Conservation (phyloP, 805 yeast genomes). For the Lipomyces orientalis region DNA sequence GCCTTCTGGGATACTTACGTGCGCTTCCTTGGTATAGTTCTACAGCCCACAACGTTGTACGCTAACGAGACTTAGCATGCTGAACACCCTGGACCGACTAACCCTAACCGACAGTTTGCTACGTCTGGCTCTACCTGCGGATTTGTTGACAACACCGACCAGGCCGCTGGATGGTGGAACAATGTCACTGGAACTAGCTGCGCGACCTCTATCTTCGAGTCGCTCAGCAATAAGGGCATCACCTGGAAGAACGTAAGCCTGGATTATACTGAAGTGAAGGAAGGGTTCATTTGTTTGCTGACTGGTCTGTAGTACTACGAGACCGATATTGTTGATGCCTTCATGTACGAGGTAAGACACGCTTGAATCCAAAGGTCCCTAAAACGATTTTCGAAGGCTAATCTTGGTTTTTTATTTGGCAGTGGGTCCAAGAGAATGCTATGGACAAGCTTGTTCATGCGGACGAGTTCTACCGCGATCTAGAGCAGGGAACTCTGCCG, state of each 20-base stretch:
- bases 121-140: constrained; percentile 16
- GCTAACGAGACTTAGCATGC: background rate
- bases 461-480: constrained; percentile 8
- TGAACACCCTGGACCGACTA: constrained; percentile 14
- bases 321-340: constrained; percentile 1
- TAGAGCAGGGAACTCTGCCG: constrained; percentile 12
- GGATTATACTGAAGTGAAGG: background rate
- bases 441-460: constrained; percentile 4
- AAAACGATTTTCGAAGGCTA: background rate
- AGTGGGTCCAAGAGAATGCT: constrained; percentile 11
- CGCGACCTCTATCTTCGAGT: constrained; percentile 11
- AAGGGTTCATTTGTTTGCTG: background rate
- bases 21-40: background rate
- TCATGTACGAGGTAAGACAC: background rate
- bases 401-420: background rate
- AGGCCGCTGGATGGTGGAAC: constrained; percentile 6
- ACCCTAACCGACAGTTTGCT: constrained; percentile 11
- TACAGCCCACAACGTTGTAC: background rate
- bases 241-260: constrained; percentile 3
- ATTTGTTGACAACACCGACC: constrained; percentile 12
- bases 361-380: background rate
- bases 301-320: background rate
- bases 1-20: constrained; percentile 6
- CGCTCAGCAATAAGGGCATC: constrained; percentile 7
- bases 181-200: constrained; percentile 5